Evolutionary conservation across 306 rosid species (phyloP).

Genomic region (Vigna trinervia): DNA sequence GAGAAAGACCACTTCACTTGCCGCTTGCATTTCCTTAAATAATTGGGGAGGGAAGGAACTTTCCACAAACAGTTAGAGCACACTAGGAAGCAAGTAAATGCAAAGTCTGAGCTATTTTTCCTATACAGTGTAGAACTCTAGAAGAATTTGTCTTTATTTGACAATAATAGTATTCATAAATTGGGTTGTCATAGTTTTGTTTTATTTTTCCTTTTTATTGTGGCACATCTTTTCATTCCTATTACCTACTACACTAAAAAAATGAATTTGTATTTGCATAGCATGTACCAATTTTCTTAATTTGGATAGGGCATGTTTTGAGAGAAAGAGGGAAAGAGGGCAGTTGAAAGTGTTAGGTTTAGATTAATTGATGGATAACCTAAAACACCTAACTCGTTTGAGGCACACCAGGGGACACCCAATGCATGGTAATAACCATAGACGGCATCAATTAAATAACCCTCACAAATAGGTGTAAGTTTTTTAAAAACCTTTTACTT

Average conservation of each 20-base stretch:
- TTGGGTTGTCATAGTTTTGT: neutral
- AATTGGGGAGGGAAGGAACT: neutral
- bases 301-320: neutral
- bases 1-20: slow-evolving; percentile 21
- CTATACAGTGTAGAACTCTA: neutral
- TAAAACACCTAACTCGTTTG: slow-evolving; percentile 20
- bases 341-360: slow-evolving; percentile 42
- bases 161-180: neutral
- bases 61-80: neutral
- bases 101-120: slow-evolving; percentile 5
- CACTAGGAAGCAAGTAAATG: slow-evolving; percentile 4
- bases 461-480: neutral
- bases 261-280: neutral
- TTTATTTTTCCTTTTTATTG: neutral
- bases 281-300: neutral
- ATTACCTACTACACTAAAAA: neutral
- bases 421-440: neutral
- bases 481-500: neutral
- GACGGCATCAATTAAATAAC: neutral
- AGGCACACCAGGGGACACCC: neutral
- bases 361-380: slow-evolving; percentile 33
- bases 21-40: neutral
- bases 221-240: neutral
- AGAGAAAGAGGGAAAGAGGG: slow-evolving; percentile 2
- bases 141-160: neutral